phyloP scores from a whole-genome alignment of 2,329 filamentous ascomycete genomes.

The Huntiella omanensis region DNA sequence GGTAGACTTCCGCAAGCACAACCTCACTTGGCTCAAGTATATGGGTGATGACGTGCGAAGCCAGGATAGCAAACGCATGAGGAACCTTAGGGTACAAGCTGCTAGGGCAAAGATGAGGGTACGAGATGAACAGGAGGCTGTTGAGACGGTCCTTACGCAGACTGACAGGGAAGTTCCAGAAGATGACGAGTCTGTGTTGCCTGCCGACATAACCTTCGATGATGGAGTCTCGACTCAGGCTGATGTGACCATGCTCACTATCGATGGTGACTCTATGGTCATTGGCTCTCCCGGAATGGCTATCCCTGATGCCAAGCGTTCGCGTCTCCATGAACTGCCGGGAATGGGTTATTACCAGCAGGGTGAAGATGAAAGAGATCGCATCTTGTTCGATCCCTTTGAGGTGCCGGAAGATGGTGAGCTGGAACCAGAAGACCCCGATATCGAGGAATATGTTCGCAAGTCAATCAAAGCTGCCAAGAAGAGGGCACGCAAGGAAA shows the following conservation, averaged over 20 bases:
- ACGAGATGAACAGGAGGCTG: conserved; percentile 20
- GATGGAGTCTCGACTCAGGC: not conserved
- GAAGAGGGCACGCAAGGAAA: conserved; percentile 29
- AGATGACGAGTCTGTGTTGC: not conserved
- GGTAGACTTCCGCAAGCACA: conserved; percentile 80
- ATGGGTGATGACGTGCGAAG: conserved; percentile 38
- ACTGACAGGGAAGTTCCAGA: not conserved
- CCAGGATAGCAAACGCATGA: conserved; percentile 37
- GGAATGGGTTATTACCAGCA: conserved; percentile 44
- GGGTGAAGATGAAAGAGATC: conserved; percentile 24
- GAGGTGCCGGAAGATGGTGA: conserved; percentile 30
- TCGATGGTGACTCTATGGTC: not conserved
- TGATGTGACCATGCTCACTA: not conserved
- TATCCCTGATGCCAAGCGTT: not conserved
- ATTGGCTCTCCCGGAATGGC: not conserved
- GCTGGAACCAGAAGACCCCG: conserved; percentile 24
- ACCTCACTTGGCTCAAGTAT: conserved; percentile 60
- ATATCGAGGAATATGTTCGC: conserved; percentile 35
- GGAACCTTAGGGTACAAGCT: conserved; percentile 34
- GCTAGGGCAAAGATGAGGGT: conserved; percentile 32
- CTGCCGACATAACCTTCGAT: not conserved
- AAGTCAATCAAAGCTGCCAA: conserved; percentile 35
- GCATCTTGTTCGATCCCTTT: conserved; percentile 40
- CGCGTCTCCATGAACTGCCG: conserved; percentile 24
- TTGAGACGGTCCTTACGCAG: conserved; percentile 14